Evolutionary conservation across 129 eudicot species (phyloP).

Genomic region (Flaveria ramosissima): DNA sequence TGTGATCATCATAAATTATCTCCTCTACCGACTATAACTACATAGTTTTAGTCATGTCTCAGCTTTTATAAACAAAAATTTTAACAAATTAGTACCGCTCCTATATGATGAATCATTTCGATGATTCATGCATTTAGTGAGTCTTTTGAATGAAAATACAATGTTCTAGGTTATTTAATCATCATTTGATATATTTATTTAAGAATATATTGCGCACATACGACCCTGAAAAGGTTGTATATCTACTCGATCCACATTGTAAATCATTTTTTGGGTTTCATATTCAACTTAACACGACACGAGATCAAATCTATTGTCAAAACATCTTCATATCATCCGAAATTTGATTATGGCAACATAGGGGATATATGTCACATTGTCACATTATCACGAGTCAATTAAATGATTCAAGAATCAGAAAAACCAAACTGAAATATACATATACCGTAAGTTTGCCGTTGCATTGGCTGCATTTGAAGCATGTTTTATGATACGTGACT

Average conservation of each 20-base stretch:
- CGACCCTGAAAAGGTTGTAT: no score
- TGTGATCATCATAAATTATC: no score
- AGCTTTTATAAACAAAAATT: no score
- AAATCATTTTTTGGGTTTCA: not conserved
- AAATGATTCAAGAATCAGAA: not conserved
- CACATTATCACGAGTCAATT: not conserved
- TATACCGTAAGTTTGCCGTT: constrained; percentile 74
- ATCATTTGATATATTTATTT: not conserved
- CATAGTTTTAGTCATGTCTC: no score
- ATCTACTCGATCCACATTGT: no score
- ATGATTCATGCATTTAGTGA: not conserved
- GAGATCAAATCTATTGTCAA: not conserved
- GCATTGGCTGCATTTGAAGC: constrained; percentile 84
- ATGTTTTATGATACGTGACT: constrained; percentile 67
- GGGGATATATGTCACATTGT: not conserved
- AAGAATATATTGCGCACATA: not conserved
- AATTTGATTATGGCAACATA: not conserved
- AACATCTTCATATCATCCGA: not conserved
- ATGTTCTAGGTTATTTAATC: not conserved
- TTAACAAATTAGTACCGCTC: no score
- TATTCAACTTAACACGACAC: not conserved
- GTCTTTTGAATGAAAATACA: not conserved
- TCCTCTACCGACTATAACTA: no score
- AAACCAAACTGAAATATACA: not conserved
- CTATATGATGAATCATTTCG: not conserved